phyloP scores from a whole-genome alignment of 208 protist species.

The Trypanosoma boissoni region DNA sequence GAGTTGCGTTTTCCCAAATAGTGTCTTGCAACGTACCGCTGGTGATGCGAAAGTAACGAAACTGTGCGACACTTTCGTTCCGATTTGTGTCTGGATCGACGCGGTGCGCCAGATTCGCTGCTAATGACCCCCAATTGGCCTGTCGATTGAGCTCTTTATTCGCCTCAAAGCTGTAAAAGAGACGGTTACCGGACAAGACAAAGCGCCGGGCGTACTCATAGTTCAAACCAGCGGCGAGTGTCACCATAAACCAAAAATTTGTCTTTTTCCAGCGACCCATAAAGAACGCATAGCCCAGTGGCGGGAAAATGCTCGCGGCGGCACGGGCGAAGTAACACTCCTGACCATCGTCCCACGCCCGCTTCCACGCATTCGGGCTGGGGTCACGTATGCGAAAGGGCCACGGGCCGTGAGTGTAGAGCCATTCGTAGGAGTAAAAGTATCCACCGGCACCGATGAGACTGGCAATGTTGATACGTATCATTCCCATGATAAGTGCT shows the following conservation, averaged over 20 bases:
- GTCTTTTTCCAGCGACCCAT: conserved; percentile 75
- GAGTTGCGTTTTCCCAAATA: conserved; percentile 71
- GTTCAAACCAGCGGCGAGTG: conserved; percentile 38
- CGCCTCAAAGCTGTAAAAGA: conserved; percentile 79
- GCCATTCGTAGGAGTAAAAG: conserved; percentile 87
- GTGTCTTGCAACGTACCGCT: conserved; percentile 67
- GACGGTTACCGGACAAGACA: conserved; percentile 50
- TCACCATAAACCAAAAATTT: conserved; percentile 54
- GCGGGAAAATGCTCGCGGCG: conserved; percentile 59
- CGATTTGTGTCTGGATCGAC: conserved; percentile 83
- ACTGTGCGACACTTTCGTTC: conserved; percentile 69
- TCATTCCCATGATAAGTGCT: conserved; percentile 41
- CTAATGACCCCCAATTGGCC: conserved; percentile 69
- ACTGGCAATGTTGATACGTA: conserved; percentile 67
- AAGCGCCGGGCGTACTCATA: conserved; percentile 78
- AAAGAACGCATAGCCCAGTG: conserved; percentile 79
- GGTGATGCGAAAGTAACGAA: conserved; percentile 71
- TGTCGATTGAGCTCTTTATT: conserved; percentile 60
- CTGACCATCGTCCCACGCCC: conserved; percentile 78
- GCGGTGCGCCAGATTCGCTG: conserved; percentile 51
- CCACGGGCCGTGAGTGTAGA: conserved; percentile 80
- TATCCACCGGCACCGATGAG: conserved; percentile 71
- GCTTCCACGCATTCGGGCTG: conserved; percentile 63
- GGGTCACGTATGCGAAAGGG: conserved; percentile 72
- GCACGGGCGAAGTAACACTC: conserved; percentile 54